These are phyloP conservation scores for Rhizopus arrhizus DNA, from an alignment of 371 early-diverging fungal genomes.

Conservation along the genomic window DNA sequence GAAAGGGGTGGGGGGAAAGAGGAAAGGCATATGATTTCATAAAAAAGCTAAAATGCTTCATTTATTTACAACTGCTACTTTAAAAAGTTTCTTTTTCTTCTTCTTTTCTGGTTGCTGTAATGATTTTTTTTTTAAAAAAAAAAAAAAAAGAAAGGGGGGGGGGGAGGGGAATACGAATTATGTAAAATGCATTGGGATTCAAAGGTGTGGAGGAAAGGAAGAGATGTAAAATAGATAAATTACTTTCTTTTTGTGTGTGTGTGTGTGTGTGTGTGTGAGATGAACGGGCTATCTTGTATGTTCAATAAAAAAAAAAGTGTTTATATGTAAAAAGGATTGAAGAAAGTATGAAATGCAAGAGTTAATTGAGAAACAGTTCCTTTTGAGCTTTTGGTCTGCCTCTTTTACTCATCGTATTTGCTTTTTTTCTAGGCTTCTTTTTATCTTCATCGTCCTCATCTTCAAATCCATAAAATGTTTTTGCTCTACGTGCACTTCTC, in stretches of 20 bases:
- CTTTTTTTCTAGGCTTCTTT: conserved; percentile 25
- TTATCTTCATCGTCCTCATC: conserved; percentile 30
- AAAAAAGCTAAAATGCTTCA: background rate
- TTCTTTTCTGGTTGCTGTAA: background rate
- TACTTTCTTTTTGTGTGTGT: background rate
- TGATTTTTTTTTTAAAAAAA: background rate
- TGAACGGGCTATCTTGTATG: background rate
- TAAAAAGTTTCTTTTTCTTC: background rate
- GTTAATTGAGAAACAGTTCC: conserved; percentile 5
- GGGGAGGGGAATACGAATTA: background rate
- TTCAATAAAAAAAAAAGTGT: background rate
- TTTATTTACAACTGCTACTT: background rate
- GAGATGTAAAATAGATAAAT: background rate
- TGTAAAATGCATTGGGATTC: background rate
- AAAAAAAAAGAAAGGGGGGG: background rate
- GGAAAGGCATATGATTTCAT: no score
- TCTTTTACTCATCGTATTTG: conserved; percentile 9
- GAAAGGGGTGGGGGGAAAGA: no score
- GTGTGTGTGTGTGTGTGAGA: background rate
- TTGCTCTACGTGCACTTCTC: conserved; percentile 40
- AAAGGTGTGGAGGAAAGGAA: background rate
- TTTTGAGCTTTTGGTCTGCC: conserved; percentile 26
- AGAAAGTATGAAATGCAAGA: background rate
- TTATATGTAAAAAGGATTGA: no score
- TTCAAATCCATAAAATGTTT: conserved; percentile 34